Evolutionary conservation across 768 basidiomycete species (phyloP).

Genomic region (Rickenella mellea): DNA sequence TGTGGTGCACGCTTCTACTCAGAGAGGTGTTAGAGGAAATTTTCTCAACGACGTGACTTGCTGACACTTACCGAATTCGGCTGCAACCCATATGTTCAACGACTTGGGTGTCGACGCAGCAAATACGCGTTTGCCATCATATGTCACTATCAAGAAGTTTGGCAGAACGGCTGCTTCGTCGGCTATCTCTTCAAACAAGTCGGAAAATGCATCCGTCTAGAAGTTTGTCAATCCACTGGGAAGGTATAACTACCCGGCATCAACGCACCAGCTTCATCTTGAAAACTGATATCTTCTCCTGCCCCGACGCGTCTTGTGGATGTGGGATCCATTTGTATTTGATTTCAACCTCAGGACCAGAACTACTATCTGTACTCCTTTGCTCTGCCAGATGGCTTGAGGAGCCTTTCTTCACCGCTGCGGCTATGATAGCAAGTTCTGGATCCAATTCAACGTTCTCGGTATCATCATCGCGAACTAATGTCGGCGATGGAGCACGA

Average conservation of each 20-base stretch:
- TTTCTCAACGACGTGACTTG: background rate
- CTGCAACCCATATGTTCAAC: slow-evolving; percentile 59
- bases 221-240: background rate
- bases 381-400: slow-evolving; percentile 17
- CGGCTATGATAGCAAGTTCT: slow-evolving; percentile 51
- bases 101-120: slow-evolving; percentile 59
- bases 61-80: slow-evolving; percentile 45
- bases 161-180: slow-evolving; percentile 45
- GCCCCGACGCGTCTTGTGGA: slow-evolving; percentile 36
- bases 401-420: slow-evolving; percentile 21
- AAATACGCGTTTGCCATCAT: slow-evolving; percentile 55
- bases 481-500: slow-evolving; percentile 35
- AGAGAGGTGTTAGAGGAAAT: slow-evolving; percentile 5
- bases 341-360: slow-evolving; percentile 31
- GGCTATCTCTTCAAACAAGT: slow-evolving; percentile 56
- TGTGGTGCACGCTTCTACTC: slow-evolving; percentile 57
- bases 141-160: slow-evolving; percentile 49
- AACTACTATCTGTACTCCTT: slow-evolving; percentile 12
- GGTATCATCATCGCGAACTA: slow-evolving; percentile 23
- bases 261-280: slow-evolving; percentile 48
- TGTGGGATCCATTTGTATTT: slow-evolving; percentile 60
- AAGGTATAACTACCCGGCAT: slow-evolving; percentile 2
- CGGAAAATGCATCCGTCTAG: slow-evolving; percentile 57
- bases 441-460: slow-evolving; percentile 48
- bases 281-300: slow-evolving; percentile 37